These are phyloP conservation scores for Dioscorea cayenensis DNA, from an alignment of 116 monocot genomes.

Conservation along the genomic window DNA sequence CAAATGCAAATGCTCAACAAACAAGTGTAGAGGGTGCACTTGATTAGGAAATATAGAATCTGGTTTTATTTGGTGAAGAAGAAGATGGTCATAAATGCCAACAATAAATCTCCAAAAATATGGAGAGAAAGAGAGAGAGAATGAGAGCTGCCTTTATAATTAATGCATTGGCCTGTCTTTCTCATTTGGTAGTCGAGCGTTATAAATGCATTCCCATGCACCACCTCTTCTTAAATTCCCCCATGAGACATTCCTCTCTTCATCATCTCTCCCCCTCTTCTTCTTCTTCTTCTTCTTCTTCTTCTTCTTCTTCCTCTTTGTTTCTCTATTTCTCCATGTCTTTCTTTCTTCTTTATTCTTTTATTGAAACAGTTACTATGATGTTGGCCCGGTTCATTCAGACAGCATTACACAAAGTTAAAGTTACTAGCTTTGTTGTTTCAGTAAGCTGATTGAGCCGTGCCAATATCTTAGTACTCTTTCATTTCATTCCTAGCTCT, in stretches of 20 bases:
- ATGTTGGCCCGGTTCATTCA: slow-evolving; percentile 76
- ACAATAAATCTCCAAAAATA: slow-evolving; percentile 3
- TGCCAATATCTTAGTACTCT: slow-evolving; percentile 73
- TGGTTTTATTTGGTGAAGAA: background rate
- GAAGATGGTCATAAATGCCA: background rate
- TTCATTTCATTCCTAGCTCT: background rate
- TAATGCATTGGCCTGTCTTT: slow-evolving; percentile 43
- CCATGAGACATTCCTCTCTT: slow-evolving; percentile 14
- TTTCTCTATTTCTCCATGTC: slow-evolving; percentile 3
- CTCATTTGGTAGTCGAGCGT: slow-evolving; percentile 36
- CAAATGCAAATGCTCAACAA: background rate
- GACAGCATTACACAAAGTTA: slow-evolving; percentile 1
- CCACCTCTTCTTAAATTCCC: slow-evolving; percentile 29
- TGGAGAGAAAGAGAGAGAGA: slow-evolving; percentile 21
- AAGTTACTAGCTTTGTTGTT: too few relatives aligned
- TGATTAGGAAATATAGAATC: background rate
- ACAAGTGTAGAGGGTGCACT: background rate
- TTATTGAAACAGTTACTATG: slow-evolving; percentile 50
- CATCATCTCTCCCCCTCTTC: background rate
- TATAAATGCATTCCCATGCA: slow-evolving; percentile 30
- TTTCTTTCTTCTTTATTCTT: background rate
- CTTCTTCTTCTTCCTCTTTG: background rate
- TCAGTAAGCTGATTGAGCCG: slow-evolving; percentile 17
- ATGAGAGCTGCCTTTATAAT: slow-evolving; percentile 21
- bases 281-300: slow-evolving; percentile 4